phyloP scores from a whole-genome alignment of 208 protist species.

The Acanthamoeba lenticulata region DNA sequence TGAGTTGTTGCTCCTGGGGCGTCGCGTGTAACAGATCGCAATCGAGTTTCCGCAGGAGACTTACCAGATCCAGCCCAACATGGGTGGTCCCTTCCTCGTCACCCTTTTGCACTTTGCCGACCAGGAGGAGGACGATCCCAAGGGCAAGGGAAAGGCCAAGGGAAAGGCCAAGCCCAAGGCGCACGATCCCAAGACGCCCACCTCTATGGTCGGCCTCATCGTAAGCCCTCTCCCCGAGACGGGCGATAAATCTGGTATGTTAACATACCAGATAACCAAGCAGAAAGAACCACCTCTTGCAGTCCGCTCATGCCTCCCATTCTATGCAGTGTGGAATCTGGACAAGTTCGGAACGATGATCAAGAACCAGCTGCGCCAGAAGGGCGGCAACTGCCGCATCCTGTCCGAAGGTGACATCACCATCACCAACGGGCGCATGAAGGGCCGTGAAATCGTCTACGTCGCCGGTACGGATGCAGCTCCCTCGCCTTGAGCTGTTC shows the following conservation, averaged over 20 bases:
- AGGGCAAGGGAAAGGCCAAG: not conserved
- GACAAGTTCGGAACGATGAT: conserved; percentile 22
- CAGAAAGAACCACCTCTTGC: too few species aligned
- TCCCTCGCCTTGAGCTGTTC: not conserved
- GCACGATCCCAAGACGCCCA: not conserved
- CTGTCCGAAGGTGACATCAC: not conserved
- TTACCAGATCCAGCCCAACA: not conserved
- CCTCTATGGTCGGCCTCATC: conserved; percentile 14
- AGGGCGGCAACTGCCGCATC: conserved; percentile 17
- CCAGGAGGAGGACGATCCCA: not conserved
- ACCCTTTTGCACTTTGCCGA: conserved; percentile 30
- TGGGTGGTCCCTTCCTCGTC: not conserved
- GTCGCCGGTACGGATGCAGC: not conserved
- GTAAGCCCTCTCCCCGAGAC: not conserved
- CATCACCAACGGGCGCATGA: conserved; percentile 9
- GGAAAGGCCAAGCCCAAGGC: not conserved
- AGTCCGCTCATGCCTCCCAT: not conserved
- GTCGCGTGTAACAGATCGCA: not conserved
- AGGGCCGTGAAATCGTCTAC: not conserved
- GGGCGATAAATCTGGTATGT: not conserved
- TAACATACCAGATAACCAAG: too few species aligned
- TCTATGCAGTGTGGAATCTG: not conserved
- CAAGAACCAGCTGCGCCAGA: not conserved
- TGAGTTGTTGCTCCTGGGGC: not conserved
- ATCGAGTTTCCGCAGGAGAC: not conserved